Percentiles rank a stretch among this genome's conserved stretches.
Evolutionary conservation across 768 basidiomycete genomes (phyloP).

Genomic region (Amanita rubescens): DNA sequence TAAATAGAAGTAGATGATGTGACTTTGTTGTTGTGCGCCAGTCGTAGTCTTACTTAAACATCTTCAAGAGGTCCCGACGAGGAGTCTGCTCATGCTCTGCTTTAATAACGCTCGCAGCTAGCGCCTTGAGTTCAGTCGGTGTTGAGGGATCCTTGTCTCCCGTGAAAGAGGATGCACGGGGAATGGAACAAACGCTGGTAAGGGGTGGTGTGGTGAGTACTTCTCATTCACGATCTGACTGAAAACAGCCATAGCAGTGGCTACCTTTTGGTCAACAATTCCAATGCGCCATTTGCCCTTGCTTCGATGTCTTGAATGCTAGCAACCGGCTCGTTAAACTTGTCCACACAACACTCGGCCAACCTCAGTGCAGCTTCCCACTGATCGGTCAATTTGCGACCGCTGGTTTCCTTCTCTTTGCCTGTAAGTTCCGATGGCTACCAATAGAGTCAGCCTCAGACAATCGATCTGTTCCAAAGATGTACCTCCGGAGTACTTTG

Average conservation of each 20-base stretch:
- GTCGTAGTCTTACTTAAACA: too few species aligned
- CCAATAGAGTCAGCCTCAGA: constrained; percentile 4
- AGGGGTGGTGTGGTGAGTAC: too few species aligned
- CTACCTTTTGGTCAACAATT: constrained; percentile 9
- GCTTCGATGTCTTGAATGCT: constrained; percentile 6
- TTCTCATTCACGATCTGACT: neutral
- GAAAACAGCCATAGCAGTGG: neutral
- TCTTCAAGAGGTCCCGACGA: too few species aligned
- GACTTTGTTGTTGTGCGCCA: too few species aligned
- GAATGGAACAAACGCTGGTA: constrained; percentile 13
- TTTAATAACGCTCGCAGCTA: constrained; percentile 5
- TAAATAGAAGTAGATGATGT: too few species aligned
- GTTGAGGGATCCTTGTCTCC: constrained; percentile 10
- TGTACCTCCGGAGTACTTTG: too few species aligned
- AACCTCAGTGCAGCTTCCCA: constrained; percentile 10
- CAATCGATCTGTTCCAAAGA: neutral
- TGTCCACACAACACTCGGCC: constrained; percentile 3
- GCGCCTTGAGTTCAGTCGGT: constrained; percentile 7
- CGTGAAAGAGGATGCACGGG: constrained; percentile 9
- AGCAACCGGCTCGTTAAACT: constrained; percentile 7
- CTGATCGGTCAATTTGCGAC: constrained; percentile 8
- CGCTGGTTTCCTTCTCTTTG: constrained; percentile 1
- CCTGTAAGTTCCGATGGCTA: constrained; percentile 4
- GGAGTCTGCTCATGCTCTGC: constrained; percentile 2
- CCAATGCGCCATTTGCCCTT: constrained; percentile 7